Conservation (phyloP, 805 yeast genomes). For the Myxozyma monticola region DNA sequence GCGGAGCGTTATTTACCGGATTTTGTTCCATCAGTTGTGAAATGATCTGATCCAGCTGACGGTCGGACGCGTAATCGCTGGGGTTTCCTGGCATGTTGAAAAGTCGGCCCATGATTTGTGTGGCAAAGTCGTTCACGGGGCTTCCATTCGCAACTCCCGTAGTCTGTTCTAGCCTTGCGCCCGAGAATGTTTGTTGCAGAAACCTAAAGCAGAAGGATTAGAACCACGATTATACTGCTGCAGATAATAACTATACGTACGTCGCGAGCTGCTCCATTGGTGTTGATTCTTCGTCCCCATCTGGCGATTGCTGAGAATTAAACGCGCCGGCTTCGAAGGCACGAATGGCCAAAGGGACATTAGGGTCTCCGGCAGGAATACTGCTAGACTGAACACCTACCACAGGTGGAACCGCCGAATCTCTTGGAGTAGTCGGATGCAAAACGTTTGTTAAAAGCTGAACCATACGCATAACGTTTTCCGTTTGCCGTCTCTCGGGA, state of each 20-base stretch:
- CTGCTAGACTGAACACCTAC: too few species aligned
- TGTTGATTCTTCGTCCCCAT: conserved; percentile 3
- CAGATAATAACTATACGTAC: neutral
- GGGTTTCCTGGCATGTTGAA: conserved; percentile 26
- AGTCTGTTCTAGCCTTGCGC: too few species aligned
- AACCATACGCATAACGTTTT: too few species aligned
- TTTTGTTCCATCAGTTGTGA: conserved; percentile 32
- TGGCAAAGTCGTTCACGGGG: neutral
- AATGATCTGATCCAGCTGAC: conserved; percentile 29
- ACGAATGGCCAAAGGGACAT: too few species aligned
- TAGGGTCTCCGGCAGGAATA: too few species aligned
- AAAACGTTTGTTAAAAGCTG: too few species aligned
- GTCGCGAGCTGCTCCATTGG: conserved; percentile 22
- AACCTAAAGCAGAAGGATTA: conserved; percentile 15
- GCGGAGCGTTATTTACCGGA: conserved; percentile 14
- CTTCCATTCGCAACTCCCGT: neutral
- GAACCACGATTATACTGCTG: neutral
- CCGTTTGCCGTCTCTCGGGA: too few species aligned
- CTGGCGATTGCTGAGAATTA: too few species aligned
- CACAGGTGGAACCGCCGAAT: too few species aligned
- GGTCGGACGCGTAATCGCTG: conserved; percentile 28
- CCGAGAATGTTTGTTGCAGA: conserved; percentile 22
- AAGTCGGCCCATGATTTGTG: conserved; percentile 14
- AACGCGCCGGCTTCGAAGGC: too few species aligned
- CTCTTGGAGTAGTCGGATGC: too few species aligned